These are phyloP conservation scores for Amanita rubescens DNA, from an alignment of 768 basidiomycete species.

Conservation along the genomic window DNA sequence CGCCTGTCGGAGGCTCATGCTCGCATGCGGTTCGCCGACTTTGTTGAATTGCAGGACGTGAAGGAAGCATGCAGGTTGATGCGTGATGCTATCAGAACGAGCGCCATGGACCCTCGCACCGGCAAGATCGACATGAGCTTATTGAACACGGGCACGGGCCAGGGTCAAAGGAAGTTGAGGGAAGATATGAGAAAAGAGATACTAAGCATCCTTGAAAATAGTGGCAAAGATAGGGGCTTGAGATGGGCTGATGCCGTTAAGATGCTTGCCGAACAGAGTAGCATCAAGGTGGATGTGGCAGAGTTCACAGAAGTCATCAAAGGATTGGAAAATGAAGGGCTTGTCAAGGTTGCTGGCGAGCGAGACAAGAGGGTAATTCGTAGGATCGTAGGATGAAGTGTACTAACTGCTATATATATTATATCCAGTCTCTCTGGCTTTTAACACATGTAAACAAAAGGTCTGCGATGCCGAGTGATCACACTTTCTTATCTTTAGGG, in stretches of 20 bases:
- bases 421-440: no score
- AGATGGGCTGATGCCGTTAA: slow-evolving; percentile 81
- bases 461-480: no score
- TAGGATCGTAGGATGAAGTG: slow-evolving; percentile 43
- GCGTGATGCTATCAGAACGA: slow-evolving; percentile 91
- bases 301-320: slow-evolving; percentile 82
- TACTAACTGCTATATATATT: not conserved
- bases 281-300: slow-evolving; percentile 63
- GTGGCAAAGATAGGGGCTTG: slow-evolving; percentile 50
- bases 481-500: no score
- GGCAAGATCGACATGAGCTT: slow-evolving; percentile 97
- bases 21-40: slow-evolving; percentile 87
- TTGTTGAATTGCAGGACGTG: slow-evolving; percentile 83
- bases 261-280: slow-evolving; percentile 76
- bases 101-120: slow-evolving; percentile 91
- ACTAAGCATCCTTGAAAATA: slow-evolving; percentile 50
- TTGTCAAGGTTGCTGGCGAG: slow-evolving; percentile 82
- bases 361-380: slow-evolving; percentile 78
- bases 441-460: no score
- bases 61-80: slow-evolving; percentile 90
- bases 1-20: slow-evolving; percentile 95
- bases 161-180: slow-evolving; percentile 75
- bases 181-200: slow-evolving; percentile 90
- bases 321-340: slow-evolving; percentile 76
- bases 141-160: slow-evolving; percentile 88